These are phyloP conservation scores for Neolentinus lepideus DNA, from an alignment of 1,284 basidiomycete species.

Conservation along the genomic window DNA sequence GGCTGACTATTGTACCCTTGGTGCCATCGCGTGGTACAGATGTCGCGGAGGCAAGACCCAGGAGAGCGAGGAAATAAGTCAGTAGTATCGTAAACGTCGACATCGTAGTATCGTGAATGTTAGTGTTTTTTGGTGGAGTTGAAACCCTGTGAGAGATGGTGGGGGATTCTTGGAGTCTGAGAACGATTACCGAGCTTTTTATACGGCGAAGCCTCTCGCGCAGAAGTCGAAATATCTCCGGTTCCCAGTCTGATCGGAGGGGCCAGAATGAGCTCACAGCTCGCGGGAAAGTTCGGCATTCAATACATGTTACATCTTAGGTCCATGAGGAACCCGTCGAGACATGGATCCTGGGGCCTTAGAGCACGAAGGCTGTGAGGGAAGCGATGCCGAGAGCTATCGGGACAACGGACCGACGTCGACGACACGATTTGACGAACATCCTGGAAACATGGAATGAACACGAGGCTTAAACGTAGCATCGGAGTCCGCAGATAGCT, in stretches of 20 bases:
- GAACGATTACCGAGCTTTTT: neutral
- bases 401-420: neutral
- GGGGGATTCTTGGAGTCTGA: neutral
- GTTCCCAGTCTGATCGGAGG: neutral
- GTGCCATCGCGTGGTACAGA: slow-evolving; percentile 10
- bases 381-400: neutral
- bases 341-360: neutral
- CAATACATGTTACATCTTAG: neutral
- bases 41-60: neutral
- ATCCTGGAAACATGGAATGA: neutral
- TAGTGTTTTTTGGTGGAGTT: neutral
- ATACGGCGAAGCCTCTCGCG: neutral
- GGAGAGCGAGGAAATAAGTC: neutral
- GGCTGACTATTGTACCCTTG: slow-evolving; percentile 20
- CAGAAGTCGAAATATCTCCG: neutral
- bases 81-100: neutral
- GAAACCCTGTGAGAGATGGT: no score
- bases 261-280: neutral
- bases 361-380: neutral
- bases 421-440: neutral
- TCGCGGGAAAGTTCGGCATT: neutral
- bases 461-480: neutral
- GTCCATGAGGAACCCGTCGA: neutral
- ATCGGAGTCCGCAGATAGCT: neutral
- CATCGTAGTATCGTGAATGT: neutral